Evolutionary conservation across 129 eudicot genomes (phyloP).

Genomic region (Silybum marianum): DNA sequence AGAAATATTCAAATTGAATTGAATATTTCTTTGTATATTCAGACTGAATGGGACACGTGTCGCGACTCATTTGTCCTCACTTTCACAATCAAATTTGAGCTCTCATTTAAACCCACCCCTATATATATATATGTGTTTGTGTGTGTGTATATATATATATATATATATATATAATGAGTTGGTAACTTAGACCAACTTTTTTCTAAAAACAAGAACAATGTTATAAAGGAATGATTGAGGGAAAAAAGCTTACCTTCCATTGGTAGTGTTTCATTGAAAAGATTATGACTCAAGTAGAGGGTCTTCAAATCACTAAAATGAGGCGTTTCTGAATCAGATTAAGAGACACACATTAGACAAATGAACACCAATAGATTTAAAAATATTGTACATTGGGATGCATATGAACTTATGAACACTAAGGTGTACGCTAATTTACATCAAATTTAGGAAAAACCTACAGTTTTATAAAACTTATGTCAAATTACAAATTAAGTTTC

Average conservation of each 20-base stretch:
- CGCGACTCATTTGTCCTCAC: too few species aligned
- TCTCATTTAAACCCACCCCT: too few species aligned
- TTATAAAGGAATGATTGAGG: not conserved
- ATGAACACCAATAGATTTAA: not conserved
- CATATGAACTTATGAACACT: not conserved
- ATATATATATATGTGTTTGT: too few species aligned
- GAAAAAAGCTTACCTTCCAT: not conserved
- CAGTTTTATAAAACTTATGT: not conserved
- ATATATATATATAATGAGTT: not conserved
- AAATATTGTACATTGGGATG: not conserved
- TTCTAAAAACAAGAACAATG: not conserved
- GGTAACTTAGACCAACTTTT: not conserved
- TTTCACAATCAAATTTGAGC: too few species aligned
- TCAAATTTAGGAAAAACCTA: not conserved
- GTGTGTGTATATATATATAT: too few species aligned
- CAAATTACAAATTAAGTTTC: too few species aligned
- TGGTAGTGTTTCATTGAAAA: slow-evolving; percentile 5
- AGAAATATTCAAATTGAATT: too few species aligned
- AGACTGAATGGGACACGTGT: too few species aligned
- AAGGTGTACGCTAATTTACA: too few species aligned
- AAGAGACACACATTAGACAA: not conserved
- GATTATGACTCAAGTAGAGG: not conserved
- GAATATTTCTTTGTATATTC: too few species aligned
- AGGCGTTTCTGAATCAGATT: not conserved
- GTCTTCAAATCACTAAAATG: not conserved